A percentile compares a stretch with the other conserved stretches of the same genome.
Evolutionary conservation across 371 early-diverging fungal species (phyloP).

Genomic region (Apophysomyces variabilis): DNA sequence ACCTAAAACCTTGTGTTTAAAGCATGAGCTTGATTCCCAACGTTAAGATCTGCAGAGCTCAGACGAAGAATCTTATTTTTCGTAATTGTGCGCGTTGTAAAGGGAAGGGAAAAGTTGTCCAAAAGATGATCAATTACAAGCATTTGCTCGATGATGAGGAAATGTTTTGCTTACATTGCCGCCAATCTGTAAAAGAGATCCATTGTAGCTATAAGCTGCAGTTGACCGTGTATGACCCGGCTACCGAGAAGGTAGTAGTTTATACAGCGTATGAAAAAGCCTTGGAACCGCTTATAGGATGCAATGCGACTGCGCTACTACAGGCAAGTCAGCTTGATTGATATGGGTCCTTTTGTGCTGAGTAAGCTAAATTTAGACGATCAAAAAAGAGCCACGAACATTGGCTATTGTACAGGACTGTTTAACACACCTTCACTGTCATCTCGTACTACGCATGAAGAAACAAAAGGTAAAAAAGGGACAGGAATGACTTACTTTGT

Average conservation of each 20-base stretch:
- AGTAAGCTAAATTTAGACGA: neutral
- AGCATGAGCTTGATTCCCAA: neutral
- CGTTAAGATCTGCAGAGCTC: conserved; percentile 6
- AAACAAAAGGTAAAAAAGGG: neutral
- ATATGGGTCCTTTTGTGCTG: neutral
- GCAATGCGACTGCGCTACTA: neutral
- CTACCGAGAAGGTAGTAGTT: neutral
- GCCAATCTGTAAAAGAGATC: neutral
- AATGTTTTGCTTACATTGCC: neutral
- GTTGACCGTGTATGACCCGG: neutral
- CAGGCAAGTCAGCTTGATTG: neutral
- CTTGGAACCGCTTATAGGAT: neutral
- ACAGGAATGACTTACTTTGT: neutral
- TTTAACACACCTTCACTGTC: neutral
- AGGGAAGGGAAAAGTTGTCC: neutral
- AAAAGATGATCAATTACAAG: neutral
- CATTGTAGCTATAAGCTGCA: neutral
- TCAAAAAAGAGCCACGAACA: neutral
- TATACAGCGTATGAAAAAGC: conserved; percentile 6
- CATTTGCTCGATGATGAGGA: neutral
- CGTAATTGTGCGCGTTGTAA: conserved; percentile 5
- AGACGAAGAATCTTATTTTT: neutral
- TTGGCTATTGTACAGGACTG: neutral
- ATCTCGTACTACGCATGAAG: conserved; percentile 6
- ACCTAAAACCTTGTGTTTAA: too few relatives aligned